Percentiles rank a stretch among this genome's conserved stretches.
Conservation (phyloP, 164 flowering plant genomes). For the Saururus chinensis region DNA sequence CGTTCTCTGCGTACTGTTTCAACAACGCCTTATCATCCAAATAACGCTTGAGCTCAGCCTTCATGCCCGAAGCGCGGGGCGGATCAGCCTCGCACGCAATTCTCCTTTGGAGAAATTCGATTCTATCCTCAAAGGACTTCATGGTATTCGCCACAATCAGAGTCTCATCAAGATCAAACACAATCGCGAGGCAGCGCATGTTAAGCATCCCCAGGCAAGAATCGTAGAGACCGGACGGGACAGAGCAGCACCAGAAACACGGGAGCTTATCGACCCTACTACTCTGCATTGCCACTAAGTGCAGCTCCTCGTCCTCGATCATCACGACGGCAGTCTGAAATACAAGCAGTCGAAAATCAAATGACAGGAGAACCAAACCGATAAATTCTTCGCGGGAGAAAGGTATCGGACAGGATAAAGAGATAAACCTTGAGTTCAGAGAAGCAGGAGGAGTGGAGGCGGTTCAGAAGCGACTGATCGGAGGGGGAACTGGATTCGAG, state of each 20-base stretch:
- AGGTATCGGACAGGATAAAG: neutral
- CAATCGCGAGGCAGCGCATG: conserved; percentile 71
- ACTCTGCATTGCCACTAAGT: conserved; percentile 94
- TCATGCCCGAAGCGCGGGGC: conserved; percentile 49
- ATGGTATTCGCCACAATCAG: conserved; percentile 94
- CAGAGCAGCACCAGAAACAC: conserved; percentile 83
- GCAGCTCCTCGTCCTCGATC: conserved; percentile 70
- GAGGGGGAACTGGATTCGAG: conserved; percentile 41
- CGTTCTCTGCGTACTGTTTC: conserved; percentile 77
- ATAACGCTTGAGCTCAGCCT: conserved; percentile 74
- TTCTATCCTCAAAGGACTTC: conserved; percentile 93
- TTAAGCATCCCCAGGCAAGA: conserved; percentile 72
- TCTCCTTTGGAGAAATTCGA: conserved; percentile 59
- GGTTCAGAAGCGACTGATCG: conserved; percentile 45
- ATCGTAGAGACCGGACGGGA: conserved; percentile 47
- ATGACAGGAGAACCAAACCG: too few relatives aligned
- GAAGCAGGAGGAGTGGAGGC: conserved; percentile 59
- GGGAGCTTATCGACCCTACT: conserved; percentile 70
- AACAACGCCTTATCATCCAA: conserved; percentile 63
- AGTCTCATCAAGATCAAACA: conserved; percentile 96
- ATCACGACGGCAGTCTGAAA: conserved; percentile 78
- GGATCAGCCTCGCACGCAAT: conserved; percentile 61
- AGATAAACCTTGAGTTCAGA: conserved; percentile 52
- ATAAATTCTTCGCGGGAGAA: too few relatives aligned
- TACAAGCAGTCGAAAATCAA: neutral